These are phyloP conservation scores for Flaveria robusta DNA, from an alignment of 129 eudicot species.

Conservation along the genomic window DNA sequence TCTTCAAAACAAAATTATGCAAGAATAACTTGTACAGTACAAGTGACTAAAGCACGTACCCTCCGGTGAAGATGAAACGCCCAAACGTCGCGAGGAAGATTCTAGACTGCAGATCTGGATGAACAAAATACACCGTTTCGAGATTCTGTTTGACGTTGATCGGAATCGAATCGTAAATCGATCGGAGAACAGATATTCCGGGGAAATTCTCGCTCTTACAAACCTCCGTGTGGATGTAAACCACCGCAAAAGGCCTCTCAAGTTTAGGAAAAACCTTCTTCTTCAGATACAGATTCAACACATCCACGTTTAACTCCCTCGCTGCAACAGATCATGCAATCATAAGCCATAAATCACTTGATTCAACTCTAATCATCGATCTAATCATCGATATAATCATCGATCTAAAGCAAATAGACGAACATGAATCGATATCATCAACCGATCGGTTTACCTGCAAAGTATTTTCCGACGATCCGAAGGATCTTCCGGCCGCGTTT, in stretches of 20 bases:
- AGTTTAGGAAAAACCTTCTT: slow-evolving; percentile 58
- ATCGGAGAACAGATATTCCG: slow-evolving; percentile 61
- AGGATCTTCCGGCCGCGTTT: slow-evolving; percentile 54
- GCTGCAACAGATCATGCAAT: slow-evolving; percentile 31
- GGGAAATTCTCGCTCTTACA: slow-evolving; percentile 62
- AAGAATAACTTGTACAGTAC: not conserved
- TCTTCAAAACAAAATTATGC: not conserved
- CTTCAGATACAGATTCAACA: slow-evolving; percentile 60
- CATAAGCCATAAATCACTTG: not conserved
- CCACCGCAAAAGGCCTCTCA: slow-evolving; percentile 54
- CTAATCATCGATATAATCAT: too few relatives aligned
- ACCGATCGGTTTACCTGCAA: slow-evolving; percentile 46
- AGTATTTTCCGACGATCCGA: slow-evolving; percentile 55
- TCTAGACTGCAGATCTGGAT: slow-evolving; percentile 80
- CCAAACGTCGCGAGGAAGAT: slow-evolving; percentile 84
- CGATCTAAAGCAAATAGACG: too few relatives aligned
- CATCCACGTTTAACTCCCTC: slow-evolving; percentile 47
- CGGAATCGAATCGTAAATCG: slow-evolving; percentile 65
- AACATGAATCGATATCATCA: not conserved
- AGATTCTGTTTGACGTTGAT: slow-evolving; percentile 50
- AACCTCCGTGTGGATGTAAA: slow-evolving; percentile 77
- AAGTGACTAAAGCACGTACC: slow-evolving; percentile 35
- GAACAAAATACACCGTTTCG: slow-evolving; percentile 69
- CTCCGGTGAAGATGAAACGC: slow-evolving; percentile 62
- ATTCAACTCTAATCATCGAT: not conserved